These are phyloP conservation scores for Umbelopsis ramanniana DNA, from an alignment of 192 early-diverging fungal species.

Conservation along the genomic window DNA sequence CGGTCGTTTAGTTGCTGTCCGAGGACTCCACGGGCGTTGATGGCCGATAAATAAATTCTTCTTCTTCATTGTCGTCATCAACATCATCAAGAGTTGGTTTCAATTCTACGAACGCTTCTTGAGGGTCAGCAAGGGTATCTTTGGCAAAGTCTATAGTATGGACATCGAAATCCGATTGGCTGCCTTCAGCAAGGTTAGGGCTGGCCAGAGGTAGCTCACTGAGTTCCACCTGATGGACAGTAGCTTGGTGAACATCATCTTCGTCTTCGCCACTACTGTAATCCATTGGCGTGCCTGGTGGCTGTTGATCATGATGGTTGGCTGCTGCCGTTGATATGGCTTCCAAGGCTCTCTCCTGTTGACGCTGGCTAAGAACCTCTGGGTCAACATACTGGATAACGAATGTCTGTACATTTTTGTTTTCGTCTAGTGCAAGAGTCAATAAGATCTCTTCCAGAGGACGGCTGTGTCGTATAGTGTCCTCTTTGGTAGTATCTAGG, in stretches of 20 bases:
- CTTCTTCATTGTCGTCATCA: slow-evolving; percentile 33
- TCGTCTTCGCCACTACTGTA: slow-evolving; percentile 32
- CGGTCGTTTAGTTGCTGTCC: neutral
- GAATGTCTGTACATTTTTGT: slow-evolving; percentile 23
- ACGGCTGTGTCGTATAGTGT: neutral
- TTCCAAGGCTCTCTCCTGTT: neutral
- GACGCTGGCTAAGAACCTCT: neutral
- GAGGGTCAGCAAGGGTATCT: slow-evolving; percentile 16
- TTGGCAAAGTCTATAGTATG: neutral
- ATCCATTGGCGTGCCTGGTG: slow-evolving; percentile 40
- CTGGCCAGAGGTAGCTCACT: slow-evolving; percentile 28
- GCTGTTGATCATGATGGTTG: slow-evolving; percentile 26
- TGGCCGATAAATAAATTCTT: slow-evolving; percentile 24
- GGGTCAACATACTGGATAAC: slow-evolving; percentile 18
- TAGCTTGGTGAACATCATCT: neutral
- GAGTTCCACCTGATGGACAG: slow-evolving; percentile 15
- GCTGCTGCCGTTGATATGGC: neutral
- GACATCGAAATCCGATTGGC: slow-evolving; percentile 8
- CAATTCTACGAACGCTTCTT: slow-evolving; percentile 30
- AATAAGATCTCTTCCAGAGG: slow-evolving; percentile 19
- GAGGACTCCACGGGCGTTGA: slow-evolving; percentile 5
- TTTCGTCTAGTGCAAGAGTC: slow-evolving; percentile 9
- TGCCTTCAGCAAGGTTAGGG: slow-evolving; percentile 12
- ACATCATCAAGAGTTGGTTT: neutral
- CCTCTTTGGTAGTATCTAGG: slow-evolving; percentile 18